These are phyloP conservation scores for Rhodotorula sphaerocarpa DNA, from an alignment of 768 basidiomycete species.

Conservation along the genomic window DNA sequence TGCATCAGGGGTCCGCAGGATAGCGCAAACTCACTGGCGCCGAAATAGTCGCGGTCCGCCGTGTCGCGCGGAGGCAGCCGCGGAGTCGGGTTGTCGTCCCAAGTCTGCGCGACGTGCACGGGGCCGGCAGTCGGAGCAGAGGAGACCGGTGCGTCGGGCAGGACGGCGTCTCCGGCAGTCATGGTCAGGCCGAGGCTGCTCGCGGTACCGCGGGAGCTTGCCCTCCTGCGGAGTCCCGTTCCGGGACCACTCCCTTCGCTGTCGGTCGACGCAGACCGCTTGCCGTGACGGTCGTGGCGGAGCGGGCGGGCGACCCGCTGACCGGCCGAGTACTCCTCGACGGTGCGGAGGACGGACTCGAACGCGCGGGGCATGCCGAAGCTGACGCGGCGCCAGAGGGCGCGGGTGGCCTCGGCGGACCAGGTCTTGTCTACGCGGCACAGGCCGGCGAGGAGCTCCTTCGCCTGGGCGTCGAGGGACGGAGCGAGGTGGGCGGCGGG, in stretches of 20 bases:
- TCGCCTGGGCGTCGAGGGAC: constrained; percentile 19
- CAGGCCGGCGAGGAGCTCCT: constrained; percentile 10
- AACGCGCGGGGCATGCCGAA: constrained; percentile 33
- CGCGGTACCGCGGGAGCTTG: constrained; percentile 45
- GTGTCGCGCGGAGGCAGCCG: too few species aligned
- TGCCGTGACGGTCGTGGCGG: not conserved
- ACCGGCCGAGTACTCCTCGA: constrained; percentile 27
- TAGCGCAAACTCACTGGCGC: too few species aligned
- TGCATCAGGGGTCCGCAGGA: not conserved
- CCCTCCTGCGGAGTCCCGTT: not conserved
- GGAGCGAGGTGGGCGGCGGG: constrained; percentile 6
- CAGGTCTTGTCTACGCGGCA: constrained; percentile 26
- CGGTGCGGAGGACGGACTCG: constrained; percentile 29
- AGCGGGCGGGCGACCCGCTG: constrained; percentile 16
- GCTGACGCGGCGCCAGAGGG: constrained; percentile 29
- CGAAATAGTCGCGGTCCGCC: too few species aligned
- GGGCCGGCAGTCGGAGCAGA: not conserved
- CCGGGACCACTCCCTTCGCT: not conserved
- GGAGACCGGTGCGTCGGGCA: not conserved
- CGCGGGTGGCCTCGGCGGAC: constrained; percentile 25
- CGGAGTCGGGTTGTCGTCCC: too few species aligned
- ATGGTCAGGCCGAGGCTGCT: constrained; percentile 57
- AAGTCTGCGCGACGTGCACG: too few species aligned
- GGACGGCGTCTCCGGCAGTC: constrained; percentile 61
- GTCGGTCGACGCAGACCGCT: too few species aligned